Evolutionary conservation across 306 rosid genomes (phyloP).

Genomic region (Trichosanthes cucumerina): DNA sequence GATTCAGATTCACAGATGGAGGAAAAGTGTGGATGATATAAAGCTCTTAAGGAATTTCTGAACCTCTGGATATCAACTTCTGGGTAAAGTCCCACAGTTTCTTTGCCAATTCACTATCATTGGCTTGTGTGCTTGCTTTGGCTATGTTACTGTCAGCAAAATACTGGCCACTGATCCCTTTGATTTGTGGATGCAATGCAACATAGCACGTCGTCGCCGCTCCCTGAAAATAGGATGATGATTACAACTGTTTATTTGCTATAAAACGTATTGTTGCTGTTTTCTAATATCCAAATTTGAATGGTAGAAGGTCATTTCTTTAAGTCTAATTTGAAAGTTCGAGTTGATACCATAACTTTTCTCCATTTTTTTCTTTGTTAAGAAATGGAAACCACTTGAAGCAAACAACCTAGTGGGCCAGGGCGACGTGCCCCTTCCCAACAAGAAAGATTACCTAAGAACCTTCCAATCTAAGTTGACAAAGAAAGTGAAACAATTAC

Average conservation of each 20-base stretch:
- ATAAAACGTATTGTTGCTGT: neutral
- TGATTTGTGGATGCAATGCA: slow-evolving; percentile 66
- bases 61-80: slow-evolving; percentile 19
- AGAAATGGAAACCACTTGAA: too few species aligned
- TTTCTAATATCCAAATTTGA: neutral
- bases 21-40: neutral
- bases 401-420: too few species aligned
- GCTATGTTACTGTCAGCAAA: slow-evolving; percentile 47
- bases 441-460: too few species aligned
- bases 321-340: neutral
- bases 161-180: slow-evolving; percentile 50
- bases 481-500: too few species aligned
- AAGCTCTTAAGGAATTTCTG: neutral
- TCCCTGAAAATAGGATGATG: slow-evolving; percentile 31
- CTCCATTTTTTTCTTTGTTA: too few species aligned
- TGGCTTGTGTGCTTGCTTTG: slow-evolving; percentile 38
- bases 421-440: too few species aligned
- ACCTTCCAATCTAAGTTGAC: too few species aligned
- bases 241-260: neutral
- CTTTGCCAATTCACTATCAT: slow-evolving; percentile 44
- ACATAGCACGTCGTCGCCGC: slow-evolving; percentile 80
- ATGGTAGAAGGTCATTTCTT: neutral
- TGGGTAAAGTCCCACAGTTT: slow-evolving; percentile 69
- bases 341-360: neutral
- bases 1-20: neutral